Base-by-base conservation (phyloP, 805 yeast species). In the Saturnispora hagleri region DNA sequence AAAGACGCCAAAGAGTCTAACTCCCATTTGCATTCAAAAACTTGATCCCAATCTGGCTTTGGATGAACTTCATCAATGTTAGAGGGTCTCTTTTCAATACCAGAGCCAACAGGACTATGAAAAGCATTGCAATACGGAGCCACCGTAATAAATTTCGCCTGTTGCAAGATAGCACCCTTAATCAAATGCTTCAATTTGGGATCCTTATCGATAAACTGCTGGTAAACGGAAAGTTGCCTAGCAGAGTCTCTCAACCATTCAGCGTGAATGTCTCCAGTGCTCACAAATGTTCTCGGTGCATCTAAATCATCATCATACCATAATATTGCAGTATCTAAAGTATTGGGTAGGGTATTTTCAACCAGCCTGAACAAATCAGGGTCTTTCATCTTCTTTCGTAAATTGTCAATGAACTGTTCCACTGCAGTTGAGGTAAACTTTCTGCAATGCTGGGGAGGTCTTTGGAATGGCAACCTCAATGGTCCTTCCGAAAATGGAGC, bases 171-270 rank as follows among this genome's bases (percentile, higher is more conserved):
- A 2, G 96, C 95, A 17, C 96, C 96, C 54, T 69, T 71, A 33
- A 89, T 73, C 62, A 89, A 67, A 33, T 70, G 70, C 53, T 68
- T 63, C 48, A 89, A 69, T 2, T 58, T 53, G 1, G 63, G 57
- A 59, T 88, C 93, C 50, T 74, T 61, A 40, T 68, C 68, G 13
- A 81, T 67, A 22, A 87, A 72, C 7, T 80, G 79, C 59, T 83
- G 82, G 64, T 88, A 89, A 2, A 86, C 86, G 4, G 87, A 76
- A 46, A 89, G 68, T 62, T 89, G 97, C 58, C 93, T 72, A 0
- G 95, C 87, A 1, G 95, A 82, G 65, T 89, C 97, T 50, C 97
- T 69, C 47, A 89, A 69, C 97, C 97, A 89, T 66, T 89, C 96
- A 2, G 96, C 96, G 64, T 87, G 89, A 51, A 89, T 89, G 62